A percentile compares a stretch with the other conserved stretches of the same genome.
Conservation (phyloP, 805 yeast genomes). For the Kluyveromyces aestuarii region DNA sequence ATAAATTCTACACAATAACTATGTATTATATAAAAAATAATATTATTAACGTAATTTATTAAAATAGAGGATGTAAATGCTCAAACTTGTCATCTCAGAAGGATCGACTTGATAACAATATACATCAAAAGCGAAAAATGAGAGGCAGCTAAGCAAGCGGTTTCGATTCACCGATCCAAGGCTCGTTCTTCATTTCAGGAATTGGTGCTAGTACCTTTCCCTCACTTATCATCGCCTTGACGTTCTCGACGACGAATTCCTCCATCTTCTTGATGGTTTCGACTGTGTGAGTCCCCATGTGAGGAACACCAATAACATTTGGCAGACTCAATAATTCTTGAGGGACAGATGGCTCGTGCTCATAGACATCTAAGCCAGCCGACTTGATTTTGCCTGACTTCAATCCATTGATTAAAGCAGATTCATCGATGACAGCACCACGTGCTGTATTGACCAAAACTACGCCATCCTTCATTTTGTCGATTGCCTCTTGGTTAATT, state of each 20-base stretch:
- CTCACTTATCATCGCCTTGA: conserved; percentile 43
- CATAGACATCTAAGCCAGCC: conserved; percentile 71
- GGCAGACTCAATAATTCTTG: conserved; percentile 52
- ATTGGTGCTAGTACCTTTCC: conserved; percentile 70
- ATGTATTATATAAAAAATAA: neutral
- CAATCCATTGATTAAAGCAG: conserved; percentile 45
- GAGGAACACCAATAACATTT: conserved; percentile 73
- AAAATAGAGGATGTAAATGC: neutral
- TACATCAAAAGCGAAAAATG: neutral
- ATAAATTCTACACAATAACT: too few species aligned
- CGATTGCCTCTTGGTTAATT: conserved; percentile 49
- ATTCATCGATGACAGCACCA: conserved; percentile 73
- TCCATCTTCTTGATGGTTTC: conserved; percentile 81
- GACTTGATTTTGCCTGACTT: conserved; percentile 56
- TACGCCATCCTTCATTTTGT: conserved; percentile 70
- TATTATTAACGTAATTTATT: too few species aligned
- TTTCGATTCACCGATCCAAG: conserved; percentile 18
- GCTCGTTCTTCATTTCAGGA: conserved; percentile 55
- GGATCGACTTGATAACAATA: too few species aligned
- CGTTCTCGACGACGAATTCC: conserved; percentile 62
- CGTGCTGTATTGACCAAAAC: conserved; percentile 76
- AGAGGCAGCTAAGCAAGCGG: conserved; percentile 8
- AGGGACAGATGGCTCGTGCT: conserved; percentile 63
- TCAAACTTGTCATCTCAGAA: too few species aligned
- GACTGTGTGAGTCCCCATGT: conserved; percentile 74